Base-by-base conservation (phyloP, 2,329 filamentous ascomycete species). In the Penicillium psychrosexuale region DNA sequence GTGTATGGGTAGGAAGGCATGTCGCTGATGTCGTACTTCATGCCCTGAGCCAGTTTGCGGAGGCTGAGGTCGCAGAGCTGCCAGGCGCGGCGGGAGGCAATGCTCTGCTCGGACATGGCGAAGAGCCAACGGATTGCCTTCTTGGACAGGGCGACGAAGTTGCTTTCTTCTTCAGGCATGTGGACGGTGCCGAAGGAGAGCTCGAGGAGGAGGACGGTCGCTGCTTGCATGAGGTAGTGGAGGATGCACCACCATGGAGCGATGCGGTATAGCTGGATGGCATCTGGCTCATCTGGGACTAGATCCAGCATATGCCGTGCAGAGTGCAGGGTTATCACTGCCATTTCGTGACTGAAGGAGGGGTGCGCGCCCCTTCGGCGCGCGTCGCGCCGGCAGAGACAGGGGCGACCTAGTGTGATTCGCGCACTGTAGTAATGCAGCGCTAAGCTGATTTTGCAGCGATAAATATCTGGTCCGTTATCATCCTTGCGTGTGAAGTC, bases 211-310 rank as follows among this genome's bases (percentile, higher is more conserved):
- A 78, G 66, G 17, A 78, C 71, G 3, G 74, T 77, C 3, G 69
- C 65, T 2, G 75, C 68, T 61, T 78, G 77, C 67, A 78, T 77
- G 17, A 78, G 63, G 47, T 73, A 75, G 54, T 78, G 76, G 37
- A 78, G 65, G 27, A 77, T 69, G 57, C 69, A 73, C 74, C 75
- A 78, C 77, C 77, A 78, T 15, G 75, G 74, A 9, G 70, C 69
- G 6, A 76, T 61, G 19, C 69, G 61, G 40, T 76, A 73, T 15
- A 78, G 65, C n/a, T 71, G 70, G 13, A 72, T 60, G 2, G 73
- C 67, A 47, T 76, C 71, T 1, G 75, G 74, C 34, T 70, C 63
- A 44, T 77, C 72, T 1, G 76, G 75, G n/a, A 78, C 69, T 27
- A 77, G 64, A 19, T 68, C 67, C 13, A 78, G 63, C 65, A 75